These are phyloP conservation scores for Candida ulmi DNA, from an alignment of 805 yeast species.

Conservation along the genomic window DNA sequence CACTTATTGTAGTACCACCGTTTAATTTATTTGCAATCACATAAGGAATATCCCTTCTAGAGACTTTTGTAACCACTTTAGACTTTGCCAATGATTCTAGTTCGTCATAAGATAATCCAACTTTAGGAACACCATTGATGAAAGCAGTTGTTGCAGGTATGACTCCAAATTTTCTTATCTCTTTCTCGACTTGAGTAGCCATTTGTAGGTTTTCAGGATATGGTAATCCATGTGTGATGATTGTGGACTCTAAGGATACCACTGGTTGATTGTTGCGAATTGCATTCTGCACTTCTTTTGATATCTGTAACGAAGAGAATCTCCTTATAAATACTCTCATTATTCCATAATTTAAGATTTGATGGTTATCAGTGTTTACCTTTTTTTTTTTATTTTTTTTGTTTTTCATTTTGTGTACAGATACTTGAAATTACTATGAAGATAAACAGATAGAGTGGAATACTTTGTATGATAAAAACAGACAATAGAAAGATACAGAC, in stretches of 20 bases:
- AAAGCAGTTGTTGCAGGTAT: conserved; percentile 86
- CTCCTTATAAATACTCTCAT: neutral
- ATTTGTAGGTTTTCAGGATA: conserved; percentile 68
- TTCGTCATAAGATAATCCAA: conserved; percentile 52
- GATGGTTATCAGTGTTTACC: too few relatives aligned
- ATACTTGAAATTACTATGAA: too few relatives aligned
- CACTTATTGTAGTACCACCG: conserved; percentile 90
- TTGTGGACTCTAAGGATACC: conserved; percentile 82
- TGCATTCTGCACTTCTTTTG: conserved; percentile 58
- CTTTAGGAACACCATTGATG: conserved; percentile 61
- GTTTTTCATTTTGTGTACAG: too few relatives aligned
- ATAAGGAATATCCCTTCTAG: conserved; percentile 74
- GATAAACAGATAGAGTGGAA: too few relatives aligned
- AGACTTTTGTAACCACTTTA: conserved; percentile 48
- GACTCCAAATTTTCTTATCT: conserved; percentile 57
- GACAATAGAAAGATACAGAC: too few relatives aligned
- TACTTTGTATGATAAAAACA: too few relatives aligned
- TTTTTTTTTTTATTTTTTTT: too few relatives aligned
- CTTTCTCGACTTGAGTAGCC: conserved; percentile 63
- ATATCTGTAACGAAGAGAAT: conserved; percentile 17
- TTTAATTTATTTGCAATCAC: conserved; percentile 56
- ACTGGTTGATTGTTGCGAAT: conserved; percentile 53
- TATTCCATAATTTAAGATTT: too few relatives aligned
- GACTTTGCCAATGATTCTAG: conserved; percentile 39
- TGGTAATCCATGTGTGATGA: conserved; percentile 86